A percentile compares a stretch with the other conserved stretches of the same genome.
phyloP scores from a whole-genome alignment of 345 rosid genomes.

The Hevea brasiliensis region DNA sequence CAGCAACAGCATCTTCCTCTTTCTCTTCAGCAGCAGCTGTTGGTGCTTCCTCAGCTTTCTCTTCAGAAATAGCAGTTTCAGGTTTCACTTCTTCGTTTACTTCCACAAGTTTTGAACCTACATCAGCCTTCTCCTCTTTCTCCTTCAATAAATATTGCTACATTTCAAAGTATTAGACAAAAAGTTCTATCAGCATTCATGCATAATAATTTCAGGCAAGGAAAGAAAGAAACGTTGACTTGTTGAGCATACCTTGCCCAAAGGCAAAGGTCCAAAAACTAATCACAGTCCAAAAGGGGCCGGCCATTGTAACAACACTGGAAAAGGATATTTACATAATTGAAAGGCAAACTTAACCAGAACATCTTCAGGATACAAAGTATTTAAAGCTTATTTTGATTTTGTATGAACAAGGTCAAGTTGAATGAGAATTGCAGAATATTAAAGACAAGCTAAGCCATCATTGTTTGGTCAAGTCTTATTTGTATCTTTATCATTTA shows the following conservation, averaged over 20 bases:
- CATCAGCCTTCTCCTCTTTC: constrained; percentile 57
- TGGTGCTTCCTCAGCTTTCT: constrained; percentile 47
- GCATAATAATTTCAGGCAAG: constrained; percentile 10
- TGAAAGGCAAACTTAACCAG: background rate
- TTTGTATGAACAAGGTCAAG: background rate
- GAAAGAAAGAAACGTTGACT: background rate
- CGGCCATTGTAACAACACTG: too few species aligned
- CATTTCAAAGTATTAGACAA: constrained; percentile 15
- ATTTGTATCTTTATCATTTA: background rate
- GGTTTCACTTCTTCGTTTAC: constrained; percentile 47
- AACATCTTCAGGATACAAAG: background rate
- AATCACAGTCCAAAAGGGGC: too few species aligned
- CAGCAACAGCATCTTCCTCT: constrained; percentile 37
- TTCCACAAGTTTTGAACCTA: constrained; percentile 47
- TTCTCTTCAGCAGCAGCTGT: constrained; percentile 41
- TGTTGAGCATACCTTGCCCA: background rate
- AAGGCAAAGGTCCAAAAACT: background rate
- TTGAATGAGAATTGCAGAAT: background rate
- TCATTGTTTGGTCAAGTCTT: background rate
- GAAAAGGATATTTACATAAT: background rate
- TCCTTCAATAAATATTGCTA: constrained; percentile 74
- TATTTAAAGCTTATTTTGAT: background rate
- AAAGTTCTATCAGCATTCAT: constrained; percentile 6
- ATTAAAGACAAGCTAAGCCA: background rate
- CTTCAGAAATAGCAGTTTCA: constrained; percentile 41